These are phyloP conservation scores for Astragalus membranaceus DNA, from an alignment of 306 rosid species.

Conservation along the genomic window DNA sequence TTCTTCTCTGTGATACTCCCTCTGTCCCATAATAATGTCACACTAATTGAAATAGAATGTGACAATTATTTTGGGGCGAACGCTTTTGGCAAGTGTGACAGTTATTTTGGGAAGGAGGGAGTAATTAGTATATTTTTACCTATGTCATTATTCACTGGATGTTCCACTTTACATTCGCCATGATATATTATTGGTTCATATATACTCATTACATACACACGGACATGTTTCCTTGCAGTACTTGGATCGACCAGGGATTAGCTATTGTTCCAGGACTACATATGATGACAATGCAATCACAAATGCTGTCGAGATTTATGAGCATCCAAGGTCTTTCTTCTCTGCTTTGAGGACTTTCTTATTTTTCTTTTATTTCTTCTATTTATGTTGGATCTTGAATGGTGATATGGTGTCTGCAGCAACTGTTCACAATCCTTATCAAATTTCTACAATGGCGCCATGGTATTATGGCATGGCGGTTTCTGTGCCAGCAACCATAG, in stretches of 20 bases:
- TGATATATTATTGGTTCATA: background rate
- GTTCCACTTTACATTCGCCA: background rate
- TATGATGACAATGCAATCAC: constrained; percentile 78
- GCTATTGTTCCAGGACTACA: constrained; percentile 71
- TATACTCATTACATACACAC: background rate
- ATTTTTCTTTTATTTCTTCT: background rate
- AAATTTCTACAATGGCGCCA: too few species aligned
- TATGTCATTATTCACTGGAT: background rate
- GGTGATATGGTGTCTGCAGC: constrained; percentile 1
- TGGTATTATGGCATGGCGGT: too few species aligned
- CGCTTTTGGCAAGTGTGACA: too few species aligned
- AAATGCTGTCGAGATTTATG: constrained; percentile 72
- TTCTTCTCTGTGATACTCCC: background rate
- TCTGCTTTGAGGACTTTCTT: background rate
- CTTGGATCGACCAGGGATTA: constrained; percentile 68
- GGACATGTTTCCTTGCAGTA: constrained; percentile 38
- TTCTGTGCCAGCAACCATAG: too few species aligned
- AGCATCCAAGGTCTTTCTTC: constrained; percentile 44
- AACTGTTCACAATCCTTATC: background rate
- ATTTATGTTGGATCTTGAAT: background rate
- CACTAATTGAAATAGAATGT: too few species aligned
- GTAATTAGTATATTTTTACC: background rate
- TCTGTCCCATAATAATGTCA: too few species aligned
- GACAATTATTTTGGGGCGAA: too few species aligned
- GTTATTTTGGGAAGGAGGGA: too few species aligned